Conservation (phyloP, 768 basidiomycete genomes). For the Ramaria sp. region DNA sequence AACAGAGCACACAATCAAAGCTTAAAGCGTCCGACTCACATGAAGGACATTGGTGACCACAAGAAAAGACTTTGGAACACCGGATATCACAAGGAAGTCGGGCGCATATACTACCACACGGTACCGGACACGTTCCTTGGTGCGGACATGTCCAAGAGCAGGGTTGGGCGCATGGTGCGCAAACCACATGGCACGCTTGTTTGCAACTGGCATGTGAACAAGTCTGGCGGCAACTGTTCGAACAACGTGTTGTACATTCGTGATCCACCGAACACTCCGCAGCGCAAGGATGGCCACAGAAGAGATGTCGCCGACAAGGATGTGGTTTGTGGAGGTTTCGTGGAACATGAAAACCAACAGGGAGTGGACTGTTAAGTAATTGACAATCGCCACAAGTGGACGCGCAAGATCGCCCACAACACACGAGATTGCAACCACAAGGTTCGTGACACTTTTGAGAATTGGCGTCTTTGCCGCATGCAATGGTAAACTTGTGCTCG, state of each 20-base stretch:
- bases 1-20: conserved; percentile 4
- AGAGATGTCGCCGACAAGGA: conserved; percentile 38
- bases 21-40: conserved; percentile 28
- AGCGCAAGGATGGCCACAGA: conserved; percentile 47
- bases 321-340: conserved; percentile 33
- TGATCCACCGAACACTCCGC: conserved; percentile 40
- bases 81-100: conserved; percentile 52
- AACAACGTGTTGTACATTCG: conserved; percentile 37
- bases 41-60: conserved; percentile 60
- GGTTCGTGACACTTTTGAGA: conserved; percentile 26
- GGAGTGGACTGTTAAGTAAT: conserved; percentile 10
- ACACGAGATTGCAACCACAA: conserved; percentile 37
- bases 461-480: conserved; percentile 36
- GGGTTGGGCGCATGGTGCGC: conserved; percentile 50
- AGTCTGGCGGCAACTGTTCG: conserved; percentile 36
- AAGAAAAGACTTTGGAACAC: conserved; percentile 37
- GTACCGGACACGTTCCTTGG: conserved; percentile 38
- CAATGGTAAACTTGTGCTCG: conserved; percentile 39
- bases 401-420: conserved; percentile 43
- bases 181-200: conserved; percentile 38
- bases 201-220: conserved; percentile 45
- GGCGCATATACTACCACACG: conserved; percentile 60
- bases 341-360: conserved; percentile 9
- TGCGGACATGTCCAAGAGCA: conserved; percentile 56
- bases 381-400: conserved; percentile 43